phyloP scores from a whole-genome alignment of 768 basidiomycete genomes.

The Tulasnella sp. region DNA sequence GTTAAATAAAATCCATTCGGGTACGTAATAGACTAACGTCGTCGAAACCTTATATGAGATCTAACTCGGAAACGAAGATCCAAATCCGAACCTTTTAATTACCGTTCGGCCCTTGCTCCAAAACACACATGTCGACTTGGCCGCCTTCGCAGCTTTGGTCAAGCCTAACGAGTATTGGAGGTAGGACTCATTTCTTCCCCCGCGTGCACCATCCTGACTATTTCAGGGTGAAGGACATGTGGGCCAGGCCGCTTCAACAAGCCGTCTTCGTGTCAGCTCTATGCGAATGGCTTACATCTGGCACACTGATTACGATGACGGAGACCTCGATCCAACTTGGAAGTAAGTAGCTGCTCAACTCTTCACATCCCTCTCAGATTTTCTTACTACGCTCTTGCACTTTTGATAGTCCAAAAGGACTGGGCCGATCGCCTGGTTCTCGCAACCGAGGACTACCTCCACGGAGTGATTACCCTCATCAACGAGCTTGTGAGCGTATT shows the following conservation, averaged over 20 bases:
- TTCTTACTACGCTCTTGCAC: neutral
- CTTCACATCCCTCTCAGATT: neutral
- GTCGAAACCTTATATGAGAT: constrained; percentile 10
- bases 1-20: constrained; percentile 18
- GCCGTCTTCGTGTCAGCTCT: constrained; percentile 16
- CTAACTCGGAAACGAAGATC: neutral
- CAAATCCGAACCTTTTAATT: constrained; percentile 11
- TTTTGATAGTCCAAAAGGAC: constrained; percentile 10
- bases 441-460: constrained; percentile 19
- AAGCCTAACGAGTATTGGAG: constrained; percentile 18
- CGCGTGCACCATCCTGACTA: neutral
- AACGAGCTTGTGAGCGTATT: constrained; percentile 17
- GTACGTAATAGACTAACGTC: constrained; percentile 9
- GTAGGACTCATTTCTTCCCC: neutral
- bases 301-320: constrained; percentile 13
- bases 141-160: constrained; percentile 6
- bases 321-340: constrained; percentile 7
- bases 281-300: constrained; percentile 15
- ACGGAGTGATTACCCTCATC: constrained; percentile 18
- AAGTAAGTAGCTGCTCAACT: constrained; percentile 2
- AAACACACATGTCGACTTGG: constrained; percentile 2
- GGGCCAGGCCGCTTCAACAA: constrained; percentile 12
- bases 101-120: constrained; percentile 6
- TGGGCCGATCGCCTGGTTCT: constrained; percentile 17
- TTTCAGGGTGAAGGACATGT: constrained; percentile 18